These are phyloP conservation scores for Trichoderma pleuroti DNA, from an alignment of 2,329 filamentous ascomycete species.

Conservation along the genomic window DNA sequence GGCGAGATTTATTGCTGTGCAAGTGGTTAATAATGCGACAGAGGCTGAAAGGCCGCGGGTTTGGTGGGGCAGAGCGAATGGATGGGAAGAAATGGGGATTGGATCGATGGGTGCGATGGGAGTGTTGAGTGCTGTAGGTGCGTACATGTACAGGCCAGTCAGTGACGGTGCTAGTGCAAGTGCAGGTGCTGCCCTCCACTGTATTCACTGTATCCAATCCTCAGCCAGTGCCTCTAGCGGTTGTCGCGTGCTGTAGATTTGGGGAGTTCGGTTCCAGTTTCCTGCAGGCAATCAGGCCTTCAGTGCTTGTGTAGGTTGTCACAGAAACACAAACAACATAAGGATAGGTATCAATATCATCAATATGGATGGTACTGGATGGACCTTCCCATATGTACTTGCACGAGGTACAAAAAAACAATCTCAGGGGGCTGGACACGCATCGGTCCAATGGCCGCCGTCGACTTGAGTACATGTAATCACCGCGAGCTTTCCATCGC, in stretches of 20 bases:
- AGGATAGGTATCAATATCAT: background rate
- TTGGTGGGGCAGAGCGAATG: constrained; percentile 8
- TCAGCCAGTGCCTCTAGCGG: background rate
- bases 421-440: background rate
- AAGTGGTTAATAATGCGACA: background rate
- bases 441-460: background rate
- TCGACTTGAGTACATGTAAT: background rate
- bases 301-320: background rate
- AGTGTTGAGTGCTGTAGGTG: background rate
- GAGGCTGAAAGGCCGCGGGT: background rate
- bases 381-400: background rate
- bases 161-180: background rate
- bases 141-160: background rate
- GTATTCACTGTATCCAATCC: background rate
- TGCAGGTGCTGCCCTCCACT: background rate
- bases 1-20: constrained; percentile 7
- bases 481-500: background rate
- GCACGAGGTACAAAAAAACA: background rate
- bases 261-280: background rate
- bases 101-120: background rate
- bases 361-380: background rate
- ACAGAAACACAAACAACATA: background rate
- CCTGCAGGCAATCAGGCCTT: background rate
- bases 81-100: background rate
- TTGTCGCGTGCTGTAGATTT: background rate